Conservation (phyloP, 78 protist genomes). For the Abeoforma whisleri region DNA sequence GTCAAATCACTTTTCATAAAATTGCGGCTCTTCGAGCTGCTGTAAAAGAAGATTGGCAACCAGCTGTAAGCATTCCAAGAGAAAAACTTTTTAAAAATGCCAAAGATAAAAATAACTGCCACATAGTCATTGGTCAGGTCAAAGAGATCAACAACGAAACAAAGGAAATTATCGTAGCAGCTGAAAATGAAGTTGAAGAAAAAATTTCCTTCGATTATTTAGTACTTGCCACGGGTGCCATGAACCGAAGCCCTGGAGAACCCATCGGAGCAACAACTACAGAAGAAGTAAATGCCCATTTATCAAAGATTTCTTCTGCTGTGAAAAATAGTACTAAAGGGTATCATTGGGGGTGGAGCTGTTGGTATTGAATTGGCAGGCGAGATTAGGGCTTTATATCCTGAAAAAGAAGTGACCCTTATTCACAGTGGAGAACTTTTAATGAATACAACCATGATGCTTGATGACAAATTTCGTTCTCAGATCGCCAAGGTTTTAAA, state of each 20-base stretch:
- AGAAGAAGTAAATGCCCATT: no score
- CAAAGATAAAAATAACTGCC: not conserved
- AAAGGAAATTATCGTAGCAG: not conserved
- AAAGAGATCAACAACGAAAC: not conserved
- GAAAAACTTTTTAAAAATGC: not conserved
- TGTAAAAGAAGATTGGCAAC: not conserved
- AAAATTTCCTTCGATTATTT: not conserved
- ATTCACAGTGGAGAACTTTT: not conserved
- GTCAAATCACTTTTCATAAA: not conserved
- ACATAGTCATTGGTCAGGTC: not conserved
- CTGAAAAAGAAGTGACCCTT: not conserved
- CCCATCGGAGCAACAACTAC: not conserved
- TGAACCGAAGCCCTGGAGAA: not conserved
- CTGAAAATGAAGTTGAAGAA: not conserved
- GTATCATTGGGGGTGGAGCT: not conserved
- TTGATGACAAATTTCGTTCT: not conserved
- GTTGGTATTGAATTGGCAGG: not conserved
- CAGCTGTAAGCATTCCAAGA: not conserved
- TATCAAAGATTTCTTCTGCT: no score
- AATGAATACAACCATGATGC: not conserved
- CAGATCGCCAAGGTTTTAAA: not conserved
- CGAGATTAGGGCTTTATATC: not conserved
- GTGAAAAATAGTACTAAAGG: no score
- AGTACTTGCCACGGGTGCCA: not conserved
- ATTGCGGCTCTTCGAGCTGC: not conserved